Evolutionary conservation across 2,329 filamentous ascomycete species (phyloP).

Genomic region (Pseudocercospora macadamiae): DNA sequence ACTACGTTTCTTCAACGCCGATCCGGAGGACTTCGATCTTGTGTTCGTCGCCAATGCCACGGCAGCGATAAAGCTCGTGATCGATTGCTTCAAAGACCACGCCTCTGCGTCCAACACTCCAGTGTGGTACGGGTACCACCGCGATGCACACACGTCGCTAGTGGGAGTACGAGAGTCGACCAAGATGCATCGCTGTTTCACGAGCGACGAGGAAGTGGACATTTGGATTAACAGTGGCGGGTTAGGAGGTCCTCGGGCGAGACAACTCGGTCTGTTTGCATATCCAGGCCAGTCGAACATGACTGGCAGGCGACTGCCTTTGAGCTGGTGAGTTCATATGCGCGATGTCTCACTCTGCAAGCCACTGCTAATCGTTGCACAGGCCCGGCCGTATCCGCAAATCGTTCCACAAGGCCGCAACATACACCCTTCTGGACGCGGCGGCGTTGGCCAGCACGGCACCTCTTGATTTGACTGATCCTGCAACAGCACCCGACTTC

Average conservation of each 20-base stretch:
- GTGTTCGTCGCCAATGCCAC: constrained; percentile 66
- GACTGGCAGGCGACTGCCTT: constrained; percentile 42
- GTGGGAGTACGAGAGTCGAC: constrained; percentile 44
- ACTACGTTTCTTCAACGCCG: constrained; percentile 61
- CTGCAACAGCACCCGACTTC: constrained; percentile 61
- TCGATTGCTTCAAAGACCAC: constrained; percentile 60
- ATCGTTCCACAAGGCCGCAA: constrained; percentile 38
- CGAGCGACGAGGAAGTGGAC: constrained; percentile 44
- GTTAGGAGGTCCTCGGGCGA: constrained; percentile 34
- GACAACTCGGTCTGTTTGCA: constrained; percentile 42
- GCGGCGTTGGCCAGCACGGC: constrained; percentile 67
- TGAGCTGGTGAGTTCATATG: constrained; percentile 35
- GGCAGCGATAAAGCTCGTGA: constrained; percentile 64
- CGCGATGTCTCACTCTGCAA: background rate
- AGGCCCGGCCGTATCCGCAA: constrained; percentile 39
- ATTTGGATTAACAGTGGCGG: constrained; percentile 48
- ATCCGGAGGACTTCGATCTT: constrained; percentile 62
- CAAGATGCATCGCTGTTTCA: constrained; percentile 43
- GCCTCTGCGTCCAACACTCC: constrained; percentile 50
- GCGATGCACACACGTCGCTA: constrained; percentile 64
- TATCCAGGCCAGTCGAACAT: constrained; percentile 47
- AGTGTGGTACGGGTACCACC: constrained; percentile 64
- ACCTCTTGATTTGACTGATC: constrained; percentile 59
- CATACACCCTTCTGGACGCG: constrained; percentile 62
- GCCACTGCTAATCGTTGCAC: constrained; percentile 25